Evolutionary conservation across 495 filamentous ascomycete genomes (phyloP).

Genomic region (Aspergillus saccharolyticus): DNA sequence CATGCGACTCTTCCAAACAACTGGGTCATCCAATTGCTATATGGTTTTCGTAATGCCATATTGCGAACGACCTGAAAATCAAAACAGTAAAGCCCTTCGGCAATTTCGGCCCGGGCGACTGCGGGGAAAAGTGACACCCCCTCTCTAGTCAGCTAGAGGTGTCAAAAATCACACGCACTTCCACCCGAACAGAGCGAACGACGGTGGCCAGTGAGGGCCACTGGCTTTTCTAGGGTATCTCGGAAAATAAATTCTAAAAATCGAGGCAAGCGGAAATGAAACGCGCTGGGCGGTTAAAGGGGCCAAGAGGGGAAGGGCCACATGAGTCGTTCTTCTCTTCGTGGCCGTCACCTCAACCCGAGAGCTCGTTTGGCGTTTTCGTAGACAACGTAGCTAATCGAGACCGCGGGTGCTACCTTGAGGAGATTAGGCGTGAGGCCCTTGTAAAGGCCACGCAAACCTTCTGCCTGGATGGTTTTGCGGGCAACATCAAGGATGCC

Average conservation of each 20-base stretch:
- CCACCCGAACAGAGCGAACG: constrained; percentile 5
- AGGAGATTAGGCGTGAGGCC: constrained; percentile 92
- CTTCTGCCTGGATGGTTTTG: constrained; percentile 78
- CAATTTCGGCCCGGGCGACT: not conserved
- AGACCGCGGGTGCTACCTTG: constrained; percentile 94
- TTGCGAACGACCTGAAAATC: not conserved
- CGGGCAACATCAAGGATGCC: constrained; percentile 81
- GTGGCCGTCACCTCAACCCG: constrained; percentile 52
- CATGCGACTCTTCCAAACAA: constrained; percentile 2
- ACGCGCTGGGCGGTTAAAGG: not conserved
- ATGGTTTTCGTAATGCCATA: not conserved
- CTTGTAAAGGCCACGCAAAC: constrained; percentile 83
- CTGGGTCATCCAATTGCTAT: not conserved
- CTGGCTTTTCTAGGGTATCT: constrained; percentile 28
- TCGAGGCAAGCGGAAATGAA: constrained; percentile 11
- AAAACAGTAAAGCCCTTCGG: constrained; percentile 2
- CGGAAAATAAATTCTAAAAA: constrained; percentile 19
- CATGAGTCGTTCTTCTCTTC: not conserved
- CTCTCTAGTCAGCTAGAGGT: not conserved
- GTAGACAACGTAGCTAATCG: constrained; percentile 96
- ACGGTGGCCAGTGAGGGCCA: constrained; percentile 5
- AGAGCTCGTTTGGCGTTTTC: constrained; percentile 86
- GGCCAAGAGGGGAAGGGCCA: not conserved
- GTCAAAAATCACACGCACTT: not conserved
- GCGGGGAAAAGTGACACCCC: constrained; percentile 2